Evolutionary conservation across 177 flowering plant genomes (phyloP).

Genomic region (Tripterygium wilfordii): DNA sequence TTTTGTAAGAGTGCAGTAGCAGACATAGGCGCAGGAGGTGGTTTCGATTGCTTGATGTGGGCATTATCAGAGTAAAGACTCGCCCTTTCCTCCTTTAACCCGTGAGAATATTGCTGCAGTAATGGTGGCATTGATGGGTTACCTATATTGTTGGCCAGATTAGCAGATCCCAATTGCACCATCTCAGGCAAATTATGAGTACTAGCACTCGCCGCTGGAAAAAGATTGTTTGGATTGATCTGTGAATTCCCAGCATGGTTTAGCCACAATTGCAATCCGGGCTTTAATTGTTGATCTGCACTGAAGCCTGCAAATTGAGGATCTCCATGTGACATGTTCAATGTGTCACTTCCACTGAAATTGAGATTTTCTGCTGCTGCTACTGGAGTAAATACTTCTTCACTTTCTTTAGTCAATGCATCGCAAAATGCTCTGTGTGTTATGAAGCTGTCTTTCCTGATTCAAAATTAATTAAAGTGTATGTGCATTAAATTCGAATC

Average conservation of each 20-base stretch:
- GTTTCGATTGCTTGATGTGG: conserved; percentile 13
- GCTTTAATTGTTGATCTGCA: too few species aligned
- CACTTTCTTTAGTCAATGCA: conserved; percentile 52
- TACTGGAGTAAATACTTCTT: conserved; percentile 27
- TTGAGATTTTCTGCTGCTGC: conserved; percentile 33
- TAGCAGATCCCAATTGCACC: conserved; percentile 15
- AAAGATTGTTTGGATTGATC: too few species aligned
- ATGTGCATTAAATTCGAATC: conserved; percentile 10
- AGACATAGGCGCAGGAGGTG: conserved; percentile 20
- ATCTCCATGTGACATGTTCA: conserved; percentile 21
- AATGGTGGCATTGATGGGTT: conserved; percentile 21
- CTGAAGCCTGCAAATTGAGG: too few species aligned
- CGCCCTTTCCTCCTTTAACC: conserved; percentile 26
- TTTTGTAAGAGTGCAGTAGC: conserved; percentile 31
- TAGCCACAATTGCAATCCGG: conserved; percentile 26
- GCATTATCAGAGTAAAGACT: conserved; percentile 9
- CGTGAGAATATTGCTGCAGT: too few species aligned
- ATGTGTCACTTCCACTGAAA: conserved; percentile 33
- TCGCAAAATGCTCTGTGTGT: conserved; percentile 64
- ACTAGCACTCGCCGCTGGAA: background rate
- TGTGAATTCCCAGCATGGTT: conserved; percentile 19
- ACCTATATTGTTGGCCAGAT: conserved; percentile 14
- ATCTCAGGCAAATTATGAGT: conserved; percentile 16
- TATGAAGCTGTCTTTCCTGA: conserved; percentile 60
- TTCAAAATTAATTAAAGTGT: too few species aligned